Base-by-base conservation (phyloP, 2,329 filamentous ascomycete genomes). In the Trichophyton benhamiae region DNA sequence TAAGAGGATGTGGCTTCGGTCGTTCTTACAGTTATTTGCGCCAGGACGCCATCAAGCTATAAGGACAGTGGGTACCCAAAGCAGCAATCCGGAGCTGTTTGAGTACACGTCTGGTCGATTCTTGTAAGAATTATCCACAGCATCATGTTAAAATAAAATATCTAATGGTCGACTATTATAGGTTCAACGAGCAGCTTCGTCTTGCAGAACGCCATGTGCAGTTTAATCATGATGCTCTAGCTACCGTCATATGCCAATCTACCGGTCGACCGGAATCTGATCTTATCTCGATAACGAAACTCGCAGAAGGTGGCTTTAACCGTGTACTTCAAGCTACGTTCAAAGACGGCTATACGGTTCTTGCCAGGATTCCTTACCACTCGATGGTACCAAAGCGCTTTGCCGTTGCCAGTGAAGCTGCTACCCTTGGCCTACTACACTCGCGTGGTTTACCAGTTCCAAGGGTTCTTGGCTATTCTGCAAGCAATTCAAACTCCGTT, bases 361-460 rank as follows among this genome's bases (percentile, higher is more conserved):
- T 70, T 48, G 63, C 64, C 17, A 68, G 68, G 38, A 66, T 69
- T 11, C 67, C 66, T 22, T 68, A 66, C 55, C 44, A 36, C 20
- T 63, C 65, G 30, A 62, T 67, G 9, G 65, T 64, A 0, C 64
- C 65, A 7, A 68, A 63, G 41, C 57, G 57, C 1, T 67, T 66
- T 48, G 62, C 65, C 20, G 67, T 67, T 42, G 68, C 67, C 4
- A 69, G 65, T 59, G 68, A 70, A 65, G 67, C 63, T 15, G 67
- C 67, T n/a, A 69, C 67, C 2, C 60, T 67, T 11, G 62, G 61
- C 7, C 67, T 68, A 38, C 63, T 71, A 25, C 66, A 63, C 13
- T 66, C 62, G 11, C 64, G 72, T 44, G 66, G 66, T 9, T 64
- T 76, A 59, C 72, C 74, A n/a, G 71, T 75, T 17, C 74, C 74